Conservation (phyloP, 768 basidiomycete species). For the Xerocomus spinulosus region DNA sequence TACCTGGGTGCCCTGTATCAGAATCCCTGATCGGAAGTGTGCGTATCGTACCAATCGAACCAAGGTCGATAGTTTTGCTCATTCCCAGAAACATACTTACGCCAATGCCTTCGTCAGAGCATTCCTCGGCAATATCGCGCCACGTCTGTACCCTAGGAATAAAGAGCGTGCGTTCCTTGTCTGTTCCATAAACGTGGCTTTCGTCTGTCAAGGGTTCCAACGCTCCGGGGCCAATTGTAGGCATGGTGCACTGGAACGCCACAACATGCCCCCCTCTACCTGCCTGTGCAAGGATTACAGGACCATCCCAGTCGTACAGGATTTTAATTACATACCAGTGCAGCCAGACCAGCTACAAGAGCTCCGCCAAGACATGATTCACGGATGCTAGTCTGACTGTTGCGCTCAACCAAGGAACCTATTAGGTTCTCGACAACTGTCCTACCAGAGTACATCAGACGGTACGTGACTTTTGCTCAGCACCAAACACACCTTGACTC, state of each 20-base stretch:
- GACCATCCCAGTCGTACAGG: slow-evolving; percentile 12
- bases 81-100: slow-evolving; percentile 87
- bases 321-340: slow-evolving; percentile 48
- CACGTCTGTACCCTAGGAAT: slow-evolving; percentile 73
- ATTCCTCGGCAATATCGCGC: slow-evolving; percentile 81
- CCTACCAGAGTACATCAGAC: slow-evolving; percentile 34
- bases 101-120: slow-evolving; percentile 84
- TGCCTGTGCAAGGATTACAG: slow-evolving; percentile 36
- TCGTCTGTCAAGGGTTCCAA: slow-evolving; percentile 58
- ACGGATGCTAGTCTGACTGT: slow-evolving; percentile 42
- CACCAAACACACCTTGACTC: slow-evolving; percentile 56
- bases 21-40: slow-evolving; percentile 1
- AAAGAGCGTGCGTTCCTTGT: slow-evolving; percentile 83
- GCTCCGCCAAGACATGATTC: slow-evolving; percentile 77
- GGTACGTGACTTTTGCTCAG: not conserved
- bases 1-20: slow-evolving; percentile 38
- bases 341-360: slow-evolving; percentile 64
- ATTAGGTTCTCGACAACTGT: slow-evolving; percentile 64
- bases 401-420: slow-evolving; percentile 56
- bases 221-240: slow-evolving; percentile 69
- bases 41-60: slow-evolving; percentile 62
- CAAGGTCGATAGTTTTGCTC: slow-evolving; percentile 76
- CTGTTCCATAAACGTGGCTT: slow-evolving; percentile 67
- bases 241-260: slow-evolving; percentile 64
- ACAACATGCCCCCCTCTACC: slow-evolving; percentile 75